Percentiles rank a stretch among this genome's conserved stretches.
Evolutionary conservation across 2,329 filamentous ascomycete species (phyloP).

Genomic region (Beauveria medogensis): DNA sequence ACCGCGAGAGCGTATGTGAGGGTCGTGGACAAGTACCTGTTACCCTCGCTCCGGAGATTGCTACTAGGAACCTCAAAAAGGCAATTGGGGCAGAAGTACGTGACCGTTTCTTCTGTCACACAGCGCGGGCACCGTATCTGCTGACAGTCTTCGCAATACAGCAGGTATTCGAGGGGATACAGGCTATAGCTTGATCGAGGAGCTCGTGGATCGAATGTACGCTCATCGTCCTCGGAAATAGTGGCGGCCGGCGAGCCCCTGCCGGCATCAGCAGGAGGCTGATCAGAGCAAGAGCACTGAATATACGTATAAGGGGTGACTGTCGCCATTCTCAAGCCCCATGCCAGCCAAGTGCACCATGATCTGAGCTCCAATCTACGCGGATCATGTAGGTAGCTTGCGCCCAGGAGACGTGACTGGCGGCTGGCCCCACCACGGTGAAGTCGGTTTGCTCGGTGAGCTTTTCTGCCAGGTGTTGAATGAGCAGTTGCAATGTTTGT

Average conservation of each 20-base stretch:
- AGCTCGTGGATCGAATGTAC: conserved; percentile 77
- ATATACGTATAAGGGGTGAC: conserved; percentile 58
- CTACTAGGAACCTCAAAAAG: conserved; percentile 94
- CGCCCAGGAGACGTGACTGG: conserved; percentile 8
- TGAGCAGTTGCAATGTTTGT: not conserved
- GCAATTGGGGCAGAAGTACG: conserved; percentile 92
- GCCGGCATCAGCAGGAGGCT: conserved; percentile 26
- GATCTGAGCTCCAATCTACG: not conserved
- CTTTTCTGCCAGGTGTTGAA: not conserved
- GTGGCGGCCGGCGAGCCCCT: conserved; percentile 22
- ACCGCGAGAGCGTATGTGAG: not conserved
- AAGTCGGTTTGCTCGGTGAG: not conserved
- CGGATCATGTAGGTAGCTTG: not conserved
- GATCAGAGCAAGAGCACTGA: conserved; percentile 56
- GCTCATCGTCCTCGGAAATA: conserved; percentile 59
- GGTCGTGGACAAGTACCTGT: conserved; percentile 53
- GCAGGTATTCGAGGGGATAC: conserved; percentile 84
- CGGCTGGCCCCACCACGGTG: not conserved
- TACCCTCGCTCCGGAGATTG: conserved; percentile 85
- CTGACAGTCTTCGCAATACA: conserved; percentile 97
- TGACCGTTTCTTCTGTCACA: conserved; percentile 85
- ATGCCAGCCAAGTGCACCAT: not conserved
- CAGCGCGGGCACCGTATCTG: conserved; percentile 92
- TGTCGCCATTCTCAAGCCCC: conserved; percentile 33
- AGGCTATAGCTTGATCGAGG: conserved; percentile 84